A percentile compares a stretch with the other conserved stretches of the same genome.
phyloP scores from a whole-genome alignment of 345 rosid species.

The Rhizophora apiculata region DNA sequence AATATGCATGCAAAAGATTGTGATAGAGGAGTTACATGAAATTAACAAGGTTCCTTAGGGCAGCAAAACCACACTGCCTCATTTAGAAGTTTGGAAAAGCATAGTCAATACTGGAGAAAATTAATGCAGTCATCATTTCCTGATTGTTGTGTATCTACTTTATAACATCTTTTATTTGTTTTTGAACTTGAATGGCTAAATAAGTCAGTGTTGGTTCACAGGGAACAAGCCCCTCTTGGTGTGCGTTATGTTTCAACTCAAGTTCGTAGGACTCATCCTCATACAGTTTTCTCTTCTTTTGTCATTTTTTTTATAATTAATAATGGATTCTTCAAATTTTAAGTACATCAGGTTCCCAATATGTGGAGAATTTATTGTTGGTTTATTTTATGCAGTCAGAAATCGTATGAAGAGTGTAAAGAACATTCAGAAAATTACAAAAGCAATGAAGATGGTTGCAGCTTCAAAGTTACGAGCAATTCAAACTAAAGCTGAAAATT shows the following conservation, averaged over 20 bases:
- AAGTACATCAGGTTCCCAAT: background rate
- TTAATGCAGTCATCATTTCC: background rate
- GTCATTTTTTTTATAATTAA: background rate
- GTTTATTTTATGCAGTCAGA: conserved; percentile 57
- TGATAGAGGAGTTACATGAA: background rate
- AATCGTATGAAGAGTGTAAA: conserved; percentile 98
- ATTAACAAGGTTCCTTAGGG: background rate
- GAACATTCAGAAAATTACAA: conserved; percentile 95
- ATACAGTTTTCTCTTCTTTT: background rate
- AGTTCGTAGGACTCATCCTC: conserved; percentile 52
- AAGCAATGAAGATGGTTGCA: conserved; percentile 99
- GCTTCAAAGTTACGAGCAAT: conserved; percentile 92
- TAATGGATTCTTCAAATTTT: background rate
- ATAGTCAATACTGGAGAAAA: too few relatives aligned
- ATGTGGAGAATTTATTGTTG: conserved; percentile 12
- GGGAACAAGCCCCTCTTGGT: conserved; percentile 76
- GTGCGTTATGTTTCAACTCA: conserved; percentile 82
- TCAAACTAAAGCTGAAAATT: conserved; percentile 81
- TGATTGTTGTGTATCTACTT: background rate
- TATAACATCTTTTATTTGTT: background rate
- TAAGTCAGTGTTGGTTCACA: conserved; percentile 32
- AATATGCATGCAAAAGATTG: background rate
- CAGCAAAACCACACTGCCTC: background rate
- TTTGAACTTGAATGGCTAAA: conserved; percentile 7
- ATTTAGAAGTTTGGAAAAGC: too few relatives aligned